Conservation (phyloP, 108 stramenopile species). For the Cyclotella cryptica region DNA sequence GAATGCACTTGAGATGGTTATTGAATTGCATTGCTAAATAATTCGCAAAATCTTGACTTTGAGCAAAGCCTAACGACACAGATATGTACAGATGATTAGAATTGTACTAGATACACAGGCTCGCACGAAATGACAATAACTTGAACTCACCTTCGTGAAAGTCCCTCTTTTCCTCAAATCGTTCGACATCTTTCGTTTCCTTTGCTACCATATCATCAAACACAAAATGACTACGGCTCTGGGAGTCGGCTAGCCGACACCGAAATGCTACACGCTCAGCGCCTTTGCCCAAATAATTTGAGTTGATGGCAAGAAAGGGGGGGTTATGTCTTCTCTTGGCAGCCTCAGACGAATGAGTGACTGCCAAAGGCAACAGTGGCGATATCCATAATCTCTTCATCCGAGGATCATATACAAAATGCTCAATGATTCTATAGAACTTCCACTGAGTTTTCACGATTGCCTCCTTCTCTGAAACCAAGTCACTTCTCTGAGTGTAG, state of each 20-base stretch:
- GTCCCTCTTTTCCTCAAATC: conserved; percentile 39
- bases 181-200: conserved; percentile 55
- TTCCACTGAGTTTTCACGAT: conserved; percentile 39
- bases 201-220: conserved; percentile 61
- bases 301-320: conserved; percentile 40
- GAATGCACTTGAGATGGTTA: conserved; percentile 37
- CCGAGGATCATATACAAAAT: conserved; percentile 36
- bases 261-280: conserved; percentile 60
- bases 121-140: background rate
- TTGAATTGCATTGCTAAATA: conserved; percentile 61
- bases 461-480: conserved; percentile 33
- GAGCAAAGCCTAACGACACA: conserved; percentile 26
- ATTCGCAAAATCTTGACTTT: conserved; percentile 58
- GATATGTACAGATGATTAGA: background rate
- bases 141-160: conserved; percentile 39
- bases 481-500: conserved; percentile 24
- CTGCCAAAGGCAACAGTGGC: background rate
- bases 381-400: background rate
- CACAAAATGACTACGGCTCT: conserved; percentile 30
- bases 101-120: background rate
- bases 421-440: conserved; percentile 40
- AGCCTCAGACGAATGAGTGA: conserved; percentile 17
- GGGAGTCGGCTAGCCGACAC: conserved; percentile 42
- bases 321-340: conserved; percentile 14
- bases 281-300: conserved; percentile 40